Base-by-base conservation (phyloP, 2,329 filamentous ascomycete genomes). In the Lachnellula suecica region DNA sequence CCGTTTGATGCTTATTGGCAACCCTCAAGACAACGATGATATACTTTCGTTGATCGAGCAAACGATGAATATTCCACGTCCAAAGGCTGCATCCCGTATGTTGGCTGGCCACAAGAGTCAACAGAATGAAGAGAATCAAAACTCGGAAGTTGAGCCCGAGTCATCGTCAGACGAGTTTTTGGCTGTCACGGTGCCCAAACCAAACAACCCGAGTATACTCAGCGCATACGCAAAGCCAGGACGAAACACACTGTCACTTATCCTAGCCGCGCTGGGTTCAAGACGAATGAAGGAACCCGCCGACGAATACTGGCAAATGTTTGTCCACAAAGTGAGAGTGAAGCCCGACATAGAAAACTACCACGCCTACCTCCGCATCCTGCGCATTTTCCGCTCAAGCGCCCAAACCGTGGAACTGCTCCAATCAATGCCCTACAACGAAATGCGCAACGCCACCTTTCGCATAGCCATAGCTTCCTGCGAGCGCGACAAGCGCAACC, bases 21-120 rank as follows among this genome's bases (percentile, higher is more conserved):
- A 78, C 10, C 74, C 80, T 17, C 70, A 76, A 45, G 85, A 94
- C 60, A 85, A 80, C 69, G 82, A 87, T 56, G 83, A 90, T 61
- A 75, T 96, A 2, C 78, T 96, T 20, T 81, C 82, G 35, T 74
- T 97, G 19, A 71, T 95, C n/a, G 79, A 91, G 59, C 86, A 96
- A 70, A 89, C 91, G 1, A 92, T 93, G 83, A 80, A 83, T 43
- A 79, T 96, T 38, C 82, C 86, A 29, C 81, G 83, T 47, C 43
- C 51, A 11, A 58, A 45, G 19, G 55, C 53, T 15, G 19, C n/a
- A 43, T 52, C 51, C 17, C 56, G 57, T 17, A 42, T 24, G 13
- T 17, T n/a, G 34, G 46, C 54, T 2, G 52, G 59, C n/a, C 46
- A 55, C 11, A 13, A 41, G 27, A 40, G 27, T 20, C 51, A 56